Base-by-base conservation (phyloP, 1,139 yeast species). In the Zygotorulaspora mrakii region DNA sequence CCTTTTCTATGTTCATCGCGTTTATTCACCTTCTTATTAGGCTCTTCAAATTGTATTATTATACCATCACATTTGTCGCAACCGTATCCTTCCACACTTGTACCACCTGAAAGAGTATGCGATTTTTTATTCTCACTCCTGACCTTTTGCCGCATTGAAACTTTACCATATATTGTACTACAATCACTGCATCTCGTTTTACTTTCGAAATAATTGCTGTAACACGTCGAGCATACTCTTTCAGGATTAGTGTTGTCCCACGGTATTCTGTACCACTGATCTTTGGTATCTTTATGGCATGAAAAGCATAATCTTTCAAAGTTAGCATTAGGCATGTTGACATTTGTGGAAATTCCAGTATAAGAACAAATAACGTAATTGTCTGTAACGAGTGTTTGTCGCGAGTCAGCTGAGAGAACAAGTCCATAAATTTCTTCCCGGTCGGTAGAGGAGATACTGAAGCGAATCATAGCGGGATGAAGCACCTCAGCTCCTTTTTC, bases 1-100 rank as follows among this genome's bases (percentile, higher is more conserved):
- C 27, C 31, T 12, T 16, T 11, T 23, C 16, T 21, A 16, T 24
- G 14, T 9, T 11, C 6, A 6, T 29, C 32, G 11, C 13, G 32
- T 17, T 17, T 12, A 14, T 5, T 6, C 13, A 10, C 12, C 5
- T 10, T 31, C 17, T 29, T 26, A n/a, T 29, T 26, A n/a, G 11
- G 14, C 12, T 9, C 27, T 20, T 18, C 21, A 14, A n/a, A n/a
- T 12, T 25, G 28, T 4, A 25, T 17, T 24, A 28, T 18, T 14
- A 36, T 10, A 4, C 39, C 34, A 11, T 12, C 31, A 13, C 35
- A 37, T 11, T 17, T n/a, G 20, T 20, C 32, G 17, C 40, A 37
- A 3, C 21, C 7, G 13, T 31, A 37, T 3, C 40, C 40, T 18
- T 21, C 23, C 6, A 37, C 17, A 7, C 8, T 13, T 4, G 30